Evolutionary conservation across 768 basidiomycete species (phyloP).

Genomic region (Xerocomellus intermedius): DNA sequence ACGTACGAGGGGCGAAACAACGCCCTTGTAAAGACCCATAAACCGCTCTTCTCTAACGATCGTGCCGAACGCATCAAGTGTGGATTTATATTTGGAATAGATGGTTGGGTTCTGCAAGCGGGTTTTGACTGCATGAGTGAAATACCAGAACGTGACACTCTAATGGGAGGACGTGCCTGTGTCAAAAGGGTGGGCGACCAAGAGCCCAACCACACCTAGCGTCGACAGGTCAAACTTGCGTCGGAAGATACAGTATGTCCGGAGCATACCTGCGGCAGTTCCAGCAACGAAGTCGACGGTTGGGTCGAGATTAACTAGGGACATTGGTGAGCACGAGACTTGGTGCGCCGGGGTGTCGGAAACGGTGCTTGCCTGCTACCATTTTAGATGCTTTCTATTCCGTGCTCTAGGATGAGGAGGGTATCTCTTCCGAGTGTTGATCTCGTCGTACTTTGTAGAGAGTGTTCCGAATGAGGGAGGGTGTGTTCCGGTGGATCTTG

Average conservation of each 20-base stretch:
- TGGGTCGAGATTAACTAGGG: slow-evolving; percentile 46
- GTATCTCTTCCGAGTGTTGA: background rate
- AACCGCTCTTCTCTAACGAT: slow-evolving; percentile 72
- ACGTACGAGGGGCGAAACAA: slow-evolving; percentile 76
- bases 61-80: slow-evolving; percentile 59
- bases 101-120: slow-evolving; percentile 69
- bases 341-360: background rate
- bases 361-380: slow-evolving; percentile 20
- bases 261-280: slow-evolving; percentile 54
- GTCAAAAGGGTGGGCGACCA: slow-evolving; percentile 78
- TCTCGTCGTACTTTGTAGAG: background rate
- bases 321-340: slow-evolving; percentile 2
- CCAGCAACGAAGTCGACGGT: slow-evolving; percentile 79
- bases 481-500: background rate
- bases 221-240: background rate
- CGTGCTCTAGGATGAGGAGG: background rate
- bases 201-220: slow-evolving; percentile 58
- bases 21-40: slow-evolving; percentile 69
- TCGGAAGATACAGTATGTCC: no score
- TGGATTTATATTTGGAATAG: slow-evolving; percentile 57
- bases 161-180: slow-evolving; percentile 42
- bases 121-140: slow-evolving; percentile 61
- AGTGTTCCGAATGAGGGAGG: background rate
- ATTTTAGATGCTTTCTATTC: slow-evolving; percentile 4
- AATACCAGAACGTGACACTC: background rate